Evolutionary conservation across 2,329 filamentous ascomycete species (phyloP).

Genomic region (Exserohilum rostratum): DNA sequence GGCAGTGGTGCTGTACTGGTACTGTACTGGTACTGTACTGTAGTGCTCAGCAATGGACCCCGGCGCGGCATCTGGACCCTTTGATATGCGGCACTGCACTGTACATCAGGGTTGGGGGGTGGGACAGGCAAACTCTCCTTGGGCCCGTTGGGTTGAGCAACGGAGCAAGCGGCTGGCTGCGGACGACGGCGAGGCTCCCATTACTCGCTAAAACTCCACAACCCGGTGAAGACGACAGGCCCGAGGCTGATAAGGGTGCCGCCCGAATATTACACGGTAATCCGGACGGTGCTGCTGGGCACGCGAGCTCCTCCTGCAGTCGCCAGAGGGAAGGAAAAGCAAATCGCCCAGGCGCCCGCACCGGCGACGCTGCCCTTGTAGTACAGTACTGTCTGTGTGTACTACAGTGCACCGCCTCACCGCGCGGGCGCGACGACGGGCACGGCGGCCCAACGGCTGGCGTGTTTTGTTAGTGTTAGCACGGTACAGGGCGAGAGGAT

Average conservation of each 20-base stretch:
- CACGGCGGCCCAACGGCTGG: not conserved
- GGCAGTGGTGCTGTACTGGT: no score
- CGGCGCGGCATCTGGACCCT: slow-evolving; percentile 8
- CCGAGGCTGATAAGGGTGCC: slow-evolving; percentile 3
- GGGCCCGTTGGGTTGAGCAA: not conserved
- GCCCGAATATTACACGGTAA: no score
- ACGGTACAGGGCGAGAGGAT: no score
- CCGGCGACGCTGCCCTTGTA: slow-evolving; percentile 12
- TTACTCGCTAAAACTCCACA: no score
- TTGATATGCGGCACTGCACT: not conserved
- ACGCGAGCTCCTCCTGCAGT: slow-evolving; percentile 27
- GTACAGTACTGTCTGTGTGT: no score
- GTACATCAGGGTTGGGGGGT: no score
- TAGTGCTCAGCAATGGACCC: slow-evolving; percentile 3
- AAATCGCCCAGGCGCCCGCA: slow-evolving; percentile 4
- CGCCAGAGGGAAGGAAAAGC: not conserved
- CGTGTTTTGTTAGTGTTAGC: no score
- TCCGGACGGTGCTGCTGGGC: slow-evolving; percentile 4
- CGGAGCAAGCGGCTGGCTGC: not conserved
- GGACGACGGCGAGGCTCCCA: no score
- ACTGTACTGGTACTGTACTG: no score
- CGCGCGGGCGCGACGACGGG: not conserved
- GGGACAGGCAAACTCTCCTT: not conserved
- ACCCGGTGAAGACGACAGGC: no score
- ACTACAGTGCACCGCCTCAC: slow-evolving; percentile 15